phyloP scores from a whole-genome alignment of 495 filamentous ascomycete species.

The Talaromyces ruber region DNA sequence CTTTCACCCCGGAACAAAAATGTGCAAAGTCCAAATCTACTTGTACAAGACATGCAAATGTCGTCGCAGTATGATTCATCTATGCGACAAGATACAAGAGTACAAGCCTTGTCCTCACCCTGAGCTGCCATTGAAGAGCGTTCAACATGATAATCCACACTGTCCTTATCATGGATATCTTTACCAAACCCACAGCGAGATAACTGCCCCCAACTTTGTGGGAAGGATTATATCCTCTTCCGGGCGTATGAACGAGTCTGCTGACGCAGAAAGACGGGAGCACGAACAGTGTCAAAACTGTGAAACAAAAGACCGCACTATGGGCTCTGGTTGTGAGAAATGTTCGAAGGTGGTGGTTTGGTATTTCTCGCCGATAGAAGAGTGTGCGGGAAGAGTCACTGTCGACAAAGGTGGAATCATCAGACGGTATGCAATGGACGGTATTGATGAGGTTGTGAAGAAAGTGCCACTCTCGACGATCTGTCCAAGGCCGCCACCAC shows the following conservation, averaged over 20 bases:
- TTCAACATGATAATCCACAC: neutral
- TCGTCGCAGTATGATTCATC: neutral
- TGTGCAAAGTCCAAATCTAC: neutral
- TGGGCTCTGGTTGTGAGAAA: neutral
- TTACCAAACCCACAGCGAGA: neutral
- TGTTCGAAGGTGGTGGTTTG: neutral
- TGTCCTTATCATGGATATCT: slow-evolving; percentile 2
- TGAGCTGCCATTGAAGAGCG: too few species aligned
- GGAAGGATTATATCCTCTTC: neutral
- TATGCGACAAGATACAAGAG: neutral
- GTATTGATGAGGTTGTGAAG: neutral
- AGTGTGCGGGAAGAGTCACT: neutral
- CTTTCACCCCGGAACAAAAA: neutral
- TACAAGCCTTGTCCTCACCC: neutral
- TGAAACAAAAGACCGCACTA: neutral
- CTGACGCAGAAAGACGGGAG: neutral
- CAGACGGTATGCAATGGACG: neutral
- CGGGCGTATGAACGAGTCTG: neutral
- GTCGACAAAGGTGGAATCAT: neutral
- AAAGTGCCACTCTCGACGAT: neutral
- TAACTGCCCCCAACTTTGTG: neutral
- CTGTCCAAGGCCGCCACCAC: neutral
- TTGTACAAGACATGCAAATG: neutral
- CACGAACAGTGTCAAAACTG: neutral
- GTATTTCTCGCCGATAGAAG: neutral